Evolutionary conservation across 176 grass and related monocot genomes (phyloP), one percentile per base, ranked within the genome.

Genomic region (Themeda triandra): DNA sequence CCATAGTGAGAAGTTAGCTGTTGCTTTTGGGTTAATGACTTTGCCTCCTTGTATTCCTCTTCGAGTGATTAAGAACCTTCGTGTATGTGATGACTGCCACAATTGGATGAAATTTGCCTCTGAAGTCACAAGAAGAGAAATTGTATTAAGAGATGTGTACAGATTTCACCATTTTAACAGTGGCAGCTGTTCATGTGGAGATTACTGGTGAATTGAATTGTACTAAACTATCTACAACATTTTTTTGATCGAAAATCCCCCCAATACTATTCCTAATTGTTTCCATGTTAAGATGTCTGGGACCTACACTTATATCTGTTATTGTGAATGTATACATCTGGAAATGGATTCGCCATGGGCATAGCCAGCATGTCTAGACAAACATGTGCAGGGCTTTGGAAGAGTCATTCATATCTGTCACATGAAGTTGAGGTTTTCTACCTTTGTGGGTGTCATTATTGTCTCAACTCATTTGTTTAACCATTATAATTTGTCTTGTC

Each of bases 161-260:
- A 81, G 92, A 69, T 90, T 94, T 94, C 92, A 94, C 79, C 92
- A 94, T 92, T 94, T 92, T 86, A 82, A 63, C 40, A 84, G 62
- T 0, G 87, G 92, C 14, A 90, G 15, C 31, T 94, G 92, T 84
- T 94, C 87, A 44, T 94, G 92, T 77, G 85, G 85, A 83, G 92
- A 90, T 39, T 94, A 85, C 83, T 94, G 92, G 92, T 92, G 78
- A 94, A 87, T 65, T 65, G 28, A 13, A 13, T 13, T 65, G 63
- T 30, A 17, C 6, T 31, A 17, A 65, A 30, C 28, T 65, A 14
- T 65, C 0, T 31, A 30, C 13, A 31, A 2, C 12, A 64, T 12
- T 11, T 64, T 64, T 64, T 30, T 29, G 25, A 15, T 29, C 6
- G 25, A 15, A 64, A 30, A 64, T 29, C 27, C 6, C 10, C 13